Conservation (phyloP, 305 asterid species). For the Plantago lanceolata region DNA sequence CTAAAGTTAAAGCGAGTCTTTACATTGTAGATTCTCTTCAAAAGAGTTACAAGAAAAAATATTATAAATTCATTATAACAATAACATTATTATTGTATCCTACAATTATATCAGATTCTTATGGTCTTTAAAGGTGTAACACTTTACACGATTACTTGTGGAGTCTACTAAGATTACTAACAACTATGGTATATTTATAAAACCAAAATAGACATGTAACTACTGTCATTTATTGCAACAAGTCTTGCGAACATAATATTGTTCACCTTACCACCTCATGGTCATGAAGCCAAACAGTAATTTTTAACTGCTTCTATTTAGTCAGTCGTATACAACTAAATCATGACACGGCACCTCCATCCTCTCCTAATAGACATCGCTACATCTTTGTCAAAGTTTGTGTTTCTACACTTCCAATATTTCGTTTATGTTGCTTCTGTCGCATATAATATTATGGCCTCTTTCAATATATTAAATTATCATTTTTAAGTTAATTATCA, state of each 20-base stretch:
- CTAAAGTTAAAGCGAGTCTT: background rate
- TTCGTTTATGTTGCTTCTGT: background rate
- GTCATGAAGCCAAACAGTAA: background rate
- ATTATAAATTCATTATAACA: too few species aligned
- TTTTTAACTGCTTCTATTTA: background rate
- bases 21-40: background rate
- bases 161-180: background rate
- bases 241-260: background rate
- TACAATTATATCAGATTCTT: too few species aligned
- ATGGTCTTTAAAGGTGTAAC: background rate
- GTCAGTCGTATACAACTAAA: background rate
- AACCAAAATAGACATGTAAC: background rate
- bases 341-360: background rate
- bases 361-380: constrained; percentile 1
- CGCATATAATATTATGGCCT: background rate
- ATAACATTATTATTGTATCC: too few species aligned
- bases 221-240: background rate
- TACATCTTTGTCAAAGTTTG: constrained; percentile 3
- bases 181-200: background rate
- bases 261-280: background rate
- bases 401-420: background rate
- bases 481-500: background rate
- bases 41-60: background rate
- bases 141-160: too few species aligned
- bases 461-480: background rate